Conservation (phyloP, 1,284 basidiomycete genomes). For the Tilletia caries region DNA sequence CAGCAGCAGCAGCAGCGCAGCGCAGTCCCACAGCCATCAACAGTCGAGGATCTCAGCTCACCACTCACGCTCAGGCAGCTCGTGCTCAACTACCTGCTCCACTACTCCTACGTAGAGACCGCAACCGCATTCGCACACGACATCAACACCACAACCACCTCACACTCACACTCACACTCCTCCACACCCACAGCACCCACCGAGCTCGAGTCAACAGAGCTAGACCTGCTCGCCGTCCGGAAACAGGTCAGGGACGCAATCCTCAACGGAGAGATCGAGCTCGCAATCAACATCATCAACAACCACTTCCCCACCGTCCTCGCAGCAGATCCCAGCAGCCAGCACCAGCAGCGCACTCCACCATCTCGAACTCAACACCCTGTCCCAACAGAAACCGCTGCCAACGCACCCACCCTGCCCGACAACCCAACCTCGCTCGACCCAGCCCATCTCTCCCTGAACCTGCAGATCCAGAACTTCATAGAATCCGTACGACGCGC, state of each 20-base stretch:
- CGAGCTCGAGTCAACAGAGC: conserved; percentile 16
- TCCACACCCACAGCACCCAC: conserved; percentile 21
- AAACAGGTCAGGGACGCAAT: conserved; percentile 68
- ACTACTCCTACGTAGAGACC: conserved; percentile 68
- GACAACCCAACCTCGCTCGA: conserved; percentile 57
- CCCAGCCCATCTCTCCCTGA: conserved; percentile 70
- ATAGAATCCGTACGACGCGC: conserved; percentile 72
- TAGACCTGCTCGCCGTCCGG: conserved; percentile 16
- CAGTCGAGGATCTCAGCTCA: conserved; percentile 43
- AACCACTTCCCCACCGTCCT: conserved; percentile 50
- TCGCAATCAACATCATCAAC: conserved; percentile 67
- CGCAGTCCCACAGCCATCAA: background rate
- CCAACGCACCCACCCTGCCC: conserved; percentile 23
- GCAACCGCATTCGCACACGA: conserved; percentile 70
- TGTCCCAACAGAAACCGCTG: background rate
- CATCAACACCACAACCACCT: conserved; percentile 51
- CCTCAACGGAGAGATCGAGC: conserved; percentile 67
- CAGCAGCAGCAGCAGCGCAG: background rate
- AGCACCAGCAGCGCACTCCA: background rate
- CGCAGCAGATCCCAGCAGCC: too few species aligned
- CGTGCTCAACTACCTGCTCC: conserved; percentile 75
- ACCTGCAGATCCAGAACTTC: conserved; percentile 77
- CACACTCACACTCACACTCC: too few species aligned
- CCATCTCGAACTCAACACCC: background rate
- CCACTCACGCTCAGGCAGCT: conserved; percentile 57